Conservation (phyloP, 257 asterid genomes). For the Verbascum thapsus region DNA sequence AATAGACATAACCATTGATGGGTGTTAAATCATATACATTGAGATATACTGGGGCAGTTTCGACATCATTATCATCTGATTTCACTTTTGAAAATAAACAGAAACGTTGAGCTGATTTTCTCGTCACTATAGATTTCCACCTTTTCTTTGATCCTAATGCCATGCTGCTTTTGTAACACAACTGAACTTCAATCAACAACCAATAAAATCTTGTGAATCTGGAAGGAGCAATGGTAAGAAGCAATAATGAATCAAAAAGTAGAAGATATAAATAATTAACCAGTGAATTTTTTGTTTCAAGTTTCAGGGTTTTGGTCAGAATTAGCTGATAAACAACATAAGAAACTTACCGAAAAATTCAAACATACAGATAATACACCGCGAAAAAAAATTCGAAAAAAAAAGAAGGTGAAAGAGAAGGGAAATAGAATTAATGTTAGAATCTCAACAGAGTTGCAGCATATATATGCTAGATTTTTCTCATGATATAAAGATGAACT, state of each 20-base stretch:
- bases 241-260: no score
- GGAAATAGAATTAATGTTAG: background rate
- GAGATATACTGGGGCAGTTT: conserved; percentile 71
- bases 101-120: conserved; percentile 66
- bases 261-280: background rate
- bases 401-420: background rate
- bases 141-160: conserved; percentile 63
- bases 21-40: conserved; percentile 94
- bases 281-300: conserved; percentile 1
- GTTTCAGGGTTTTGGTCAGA: no score
- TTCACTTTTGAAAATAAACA: conserved; percentile 84
- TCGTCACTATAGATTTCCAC: conserved; percentile 70
- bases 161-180: conserved; percentile 52
- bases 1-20: conserved; percentile 79
- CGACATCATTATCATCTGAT: conserved; percentile 53
- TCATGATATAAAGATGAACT: background rate
- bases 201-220: conserved; percentile 45
- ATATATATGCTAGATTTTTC: background rate
- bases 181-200: conserved; percentile 39
- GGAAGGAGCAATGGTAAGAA: no score
- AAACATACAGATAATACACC: no score
- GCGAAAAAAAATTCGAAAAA: no score
- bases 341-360: background rate
- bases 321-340: background rate
- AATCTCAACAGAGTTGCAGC: background rate